These are phyloP conservation scores for Borealophlyctis nickersoniae DNA, from an alignment of 192 early-diverging fungal species.

Conservation along the genomic window DNA sequence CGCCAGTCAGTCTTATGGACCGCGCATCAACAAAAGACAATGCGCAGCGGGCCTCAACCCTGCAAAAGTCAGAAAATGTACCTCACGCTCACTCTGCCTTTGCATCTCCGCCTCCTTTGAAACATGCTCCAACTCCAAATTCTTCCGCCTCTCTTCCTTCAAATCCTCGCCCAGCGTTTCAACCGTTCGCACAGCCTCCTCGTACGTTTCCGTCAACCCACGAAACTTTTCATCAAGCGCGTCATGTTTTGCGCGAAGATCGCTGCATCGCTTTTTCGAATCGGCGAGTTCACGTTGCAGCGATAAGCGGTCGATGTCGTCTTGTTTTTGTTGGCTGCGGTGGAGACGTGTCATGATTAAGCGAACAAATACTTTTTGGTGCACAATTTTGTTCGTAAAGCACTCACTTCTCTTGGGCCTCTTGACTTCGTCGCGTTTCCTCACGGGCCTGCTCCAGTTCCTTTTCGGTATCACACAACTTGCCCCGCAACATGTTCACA, in stretches of 20 bases:
- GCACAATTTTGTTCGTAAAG: neutral
- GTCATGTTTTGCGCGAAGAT: conserved; percentile 24
- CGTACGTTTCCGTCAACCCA: conserved; percentile 34
- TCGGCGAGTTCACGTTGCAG: conserved; percentile 46
- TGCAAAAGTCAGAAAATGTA: no score
- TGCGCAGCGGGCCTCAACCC: no score
- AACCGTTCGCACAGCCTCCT: conserved; percentile 33
- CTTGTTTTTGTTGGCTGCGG: conserved; percentile 35
- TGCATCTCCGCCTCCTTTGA: conserved; percentile 14
- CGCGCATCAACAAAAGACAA: no score
- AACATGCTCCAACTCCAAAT: conserved; percentile 35
- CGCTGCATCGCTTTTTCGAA: conserved; percentile 24
- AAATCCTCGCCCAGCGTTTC: conserved; percentile 44
- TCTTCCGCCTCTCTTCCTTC: conserved; percentile 45
- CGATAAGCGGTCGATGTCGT: conserved; percentile 41
- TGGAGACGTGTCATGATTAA: conserved; percentile 3
- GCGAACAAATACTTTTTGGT: conserved; percentile 8
- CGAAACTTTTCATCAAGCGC: conserved; percentile 38
- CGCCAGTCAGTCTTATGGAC: neutral
- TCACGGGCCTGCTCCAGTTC: conserved; percentile 15
- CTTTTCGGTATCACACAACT: conserved; percentile 36
- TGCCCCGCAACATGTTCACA: conserved; percentile 40
- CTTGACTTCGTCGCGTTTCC: conserved; percentile 2
- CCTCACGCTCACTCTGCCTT: conserved; percentile 27
- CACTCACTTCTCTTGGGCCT: conserved; percentile 13